A percentile compares a stretch with the other conserved stretches of the same genome.
Conservation (phyloP, 257 asterid genomes). For the Paraleonurus japonicus region DNA sequence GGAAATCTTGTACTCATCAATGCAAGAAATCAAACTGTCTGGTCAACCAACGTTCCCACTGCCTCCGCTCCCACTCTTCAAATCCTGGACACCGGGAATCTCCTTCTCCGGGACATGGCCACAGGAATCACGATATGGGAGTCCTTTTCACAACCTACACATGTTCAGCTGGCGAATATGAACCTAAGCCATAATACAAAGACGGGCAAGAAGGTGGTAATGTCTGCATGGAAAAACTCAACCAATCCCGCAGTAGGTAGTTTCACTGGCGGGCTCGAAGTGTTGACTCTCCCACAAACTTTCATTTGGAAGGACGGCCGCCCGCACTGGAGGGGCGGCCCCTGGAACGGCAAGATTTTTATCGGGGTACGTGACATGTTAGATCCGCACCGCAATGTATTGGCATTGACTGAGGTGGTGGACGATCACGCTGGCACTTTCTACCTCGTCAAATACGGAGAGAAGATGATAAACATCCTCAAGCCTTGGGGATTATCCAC, state of each 20-base stretch:
- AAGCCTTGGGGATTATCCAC: background rate
- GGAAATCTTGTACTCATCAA: background rate
- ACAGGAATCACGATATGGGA: constrained; percentile 38
- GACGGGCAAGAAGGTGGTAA: constrained; percentile 28
- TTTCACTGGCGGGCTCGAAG: constrained; percentile 34
- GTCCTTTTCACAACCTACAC: constrained; percentile 37
- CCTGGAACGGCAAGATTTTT: constrained; percentile 54
- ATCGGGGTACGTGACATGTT: constrained; percentile 44
- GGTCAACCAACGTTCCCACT: background rate
- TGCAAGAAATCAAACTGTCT: background rate
- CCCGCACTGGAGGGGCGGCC: constrained; percentile 49
- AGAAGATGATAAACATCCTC: background rate
- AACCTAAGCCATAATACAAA: constrained; percentile 30
- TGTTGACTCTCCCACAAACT: constrained; percentile 29
- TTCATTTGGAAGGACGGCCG: constrained; percentile 31
- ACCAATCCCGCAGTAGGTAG: constrained; percentile 37
- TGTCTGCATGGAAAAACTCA: constrained; percentile 42
- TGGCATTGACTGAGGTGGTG: constrained; percentile 24
- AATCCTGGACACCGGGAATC: constrained; percentile 40
- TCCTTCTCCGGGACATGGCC: constrained; percentile 27
- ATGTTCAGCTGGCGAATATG: constrained; percentile 31
- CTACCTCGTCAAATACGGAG: background rate
- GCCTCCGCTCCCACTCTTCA: constrained; percentile 21
- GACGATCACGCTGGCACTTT: background rate
- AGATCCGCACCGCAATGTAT: constrained; percentile 28